These are phyloP conservation scores for Sporothrix dimorphospora DNA, from an alignment of 2,329 filamentous ascomycete species.

Conservation along the genomic window DNA sequence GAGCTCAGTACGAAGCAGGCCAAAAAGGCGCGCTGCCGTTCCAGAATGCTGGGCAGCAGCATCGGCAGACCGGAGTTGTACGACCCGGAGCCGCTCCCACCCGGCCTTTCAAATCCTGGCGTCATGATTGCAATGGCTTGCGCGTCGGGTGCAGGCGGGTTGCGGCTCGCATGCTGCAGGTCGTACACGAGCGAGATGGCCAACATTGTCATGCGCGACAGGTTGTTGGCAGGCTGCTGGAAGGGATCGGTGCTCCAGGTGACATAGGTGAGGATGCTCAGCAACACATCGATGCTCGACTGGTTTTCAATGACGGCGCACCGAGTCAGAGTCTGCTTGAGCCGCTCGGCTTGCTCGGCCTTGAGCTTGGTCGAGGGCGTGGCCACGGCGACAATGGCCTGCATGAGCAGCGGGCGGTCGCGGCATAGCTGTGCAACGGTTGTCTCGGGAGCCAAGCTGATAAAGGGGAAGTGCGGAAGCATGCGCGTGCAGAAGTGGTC, in stretches of 20 bases:
- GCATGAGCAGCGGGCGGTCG: conserved; percentile 42
- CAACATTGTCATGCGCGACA: conserved; percentile 44
- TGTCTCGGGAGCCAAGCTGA: conserved; percentile 38
- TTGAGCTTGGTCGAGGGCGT: conserved; percentile 40
- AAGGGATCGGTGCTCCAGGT: conserved; percentile 43
- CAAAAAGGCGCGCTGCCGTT: conserved; percentile 39
- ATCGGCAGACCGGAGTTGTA: not conserved
- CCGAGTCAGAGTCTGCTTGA: conserved; percentile 40
- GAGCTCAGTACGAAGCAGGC: conserved; percentile 41
- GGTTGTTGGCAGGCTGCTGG: conserved; percentile 37
- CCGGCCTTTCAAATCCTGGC: conserved; percentile 35
- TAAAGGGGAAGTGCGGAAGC: conserved; percentile 44
- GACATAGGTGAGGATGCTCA: conserved; percentile 44
- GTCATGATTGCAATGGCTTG: conserved; percentile 41
- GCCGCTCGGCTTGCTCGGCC: conserved; percentile 37
- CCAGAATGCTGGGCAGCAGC: conserved; percentile 35
- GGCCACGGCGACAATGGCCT: conserved; percentile 43
- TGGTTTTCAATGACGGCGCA: conserved; percentile 39
- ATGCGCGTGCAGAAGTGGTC: conserved; percentile 41
- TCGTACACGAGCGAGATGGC: conserved; percentile 45
- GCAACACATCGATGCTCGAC: conserved; percentile 42
- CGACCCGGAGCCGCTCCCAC: not conserved
- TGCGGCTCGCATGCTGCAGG: conserved; percentile 40
- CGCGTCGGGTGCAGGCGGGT: conserved; percentile 37
- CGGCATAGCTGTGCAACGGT: conserved; percentile 41